A percentile compares a stretch with the other conserved stretches of the same genome.
phyloP scores from a whole-genome alignment of 352 stramenopile genomes.

The Globisporangium middletonii region DNA sequence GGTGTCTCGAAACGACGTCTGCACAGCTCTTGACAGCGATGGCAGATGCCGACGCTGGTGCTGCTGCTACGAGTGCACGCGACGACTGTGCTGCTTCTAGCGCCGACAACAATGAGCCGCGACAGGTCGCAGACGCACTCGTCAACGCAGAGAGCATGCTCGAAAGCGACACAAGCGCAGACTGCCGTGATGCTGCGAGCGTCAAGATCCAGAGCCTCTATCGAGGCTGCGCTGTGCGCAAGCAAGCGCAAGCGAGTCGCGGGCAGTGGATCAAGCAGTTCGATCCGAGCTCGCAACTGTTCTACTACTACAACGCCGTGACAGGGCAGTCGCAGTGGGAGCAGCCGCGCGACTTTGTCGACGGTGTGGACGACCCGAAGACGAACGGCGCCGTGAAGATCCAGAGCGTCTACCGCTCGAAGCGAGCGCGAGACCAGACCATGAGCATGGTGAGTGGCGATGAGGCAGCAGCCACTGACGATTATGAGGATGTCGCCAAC shows the following conservation, averaged over 20 bases:
- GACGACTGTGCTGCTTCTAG: not conserved
- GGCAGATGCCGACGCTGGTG: too few species aligned
- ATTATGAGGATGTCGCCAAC: not conserved
- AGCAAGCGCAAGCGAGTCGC: not conserved
- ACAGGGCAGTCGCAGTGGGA: constrained; percentile 40
- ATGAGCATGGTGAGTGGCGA: constrained; percentile 2
- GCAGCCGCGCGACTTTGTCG: constrained; percentile 27
- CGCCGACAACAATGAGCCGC: not conserved
- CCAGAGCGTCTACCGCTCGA: constrained; percentile 45
- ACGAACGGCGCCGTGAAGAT: constrained; percentile 39
- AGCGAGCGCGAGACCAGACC: constrained; percentile 18
- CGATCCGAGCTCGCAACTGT: constrained; percentile 22
- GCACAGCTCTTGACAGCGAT: not conserved
- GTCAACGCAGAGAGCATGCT: too few species aligned
- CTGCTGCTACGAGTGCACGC: not conserved
- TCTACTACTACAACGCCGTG: constrained; percentile 50
- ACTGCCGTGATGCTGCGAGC: too few species aligned
- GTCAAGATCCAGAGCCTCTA: too few species aligned
- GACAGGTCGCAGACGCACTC: not conserved
- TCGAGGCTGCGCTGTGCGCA: too few species aligned
- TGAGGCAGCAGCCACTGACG: not conserved
- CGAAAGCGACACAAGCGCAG: too few species aligned
- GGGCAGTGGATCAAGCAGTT: constrained; percentile 45
- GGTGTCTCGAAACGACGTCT: not conserved
- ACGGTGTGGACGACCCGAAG: constrained; percentile 20